Evolutionary conservation across 1,284 basidiomycete species (phyloP).

Genomic region (Trametes pubescens): DNA sequence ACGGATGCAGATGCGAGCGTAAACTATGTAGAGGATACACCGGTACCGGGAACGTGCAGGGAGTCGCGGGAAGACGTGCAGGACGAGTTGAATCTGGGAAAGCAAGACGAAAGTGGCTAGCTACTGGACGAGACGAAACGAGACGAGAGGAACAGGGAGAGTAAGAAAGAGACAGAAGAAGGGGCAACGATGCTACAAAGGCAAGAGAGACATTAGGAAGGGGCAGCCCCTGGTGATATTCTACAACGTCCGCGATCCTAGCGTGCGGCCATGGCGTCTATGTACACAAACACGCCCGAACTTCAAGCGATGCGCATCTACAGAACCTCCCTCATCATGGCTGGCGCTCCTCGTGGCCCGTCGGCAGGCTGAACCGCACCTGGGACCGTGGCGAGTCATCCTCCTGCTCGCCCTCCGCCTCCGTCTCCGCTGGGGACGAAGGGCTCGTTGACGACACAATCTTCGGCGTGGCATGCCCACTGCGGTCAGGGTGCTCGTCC

Average conservation of each 20-base stretch:
- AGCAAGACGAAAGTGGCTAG: neutral
- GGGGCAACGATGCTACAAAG: constrained; percentile 10
- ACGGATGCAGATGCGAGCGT: constrained; percentile 14
- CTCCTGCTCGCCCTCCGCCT: constrained; percentile 24
- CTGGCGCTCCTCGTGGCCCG: constrained; percentile 18
- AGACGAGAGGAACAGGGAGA: too few relatives aligned
- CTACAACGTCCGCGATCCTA: constrained; percentile 24
- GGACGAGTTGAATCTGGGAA: constrained; percentile 4
- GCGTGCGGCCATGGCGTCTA: constrained; percentile 16
- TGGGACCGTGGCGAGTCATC: constrained; percentile 35
- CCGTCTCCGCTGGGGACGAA: constrained; percentile 31
- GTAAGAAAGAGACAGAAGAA: neutral
- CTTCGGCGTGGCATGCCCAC: constrained; percentile 39
- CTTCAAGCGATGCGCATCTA: constrained; percentile 3
- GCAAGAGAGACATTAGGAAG: constrained; percentile 10
- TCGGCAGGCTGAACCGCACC: constrained; percentile 40
- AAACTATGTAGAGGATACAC: constrained; percentile 22
- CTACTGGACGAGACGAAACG: neutral
- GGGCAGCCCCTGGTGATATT: constrained; percentile 12
- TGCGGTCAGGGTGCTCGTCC: constrained; percentile 42
- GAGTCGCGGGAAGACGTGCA: neutral
- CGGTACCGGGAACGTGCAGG: constrained; percentile 22
- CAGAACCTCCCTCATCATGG: neutral
- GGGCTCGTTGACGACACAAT: constrained; percentile 34
- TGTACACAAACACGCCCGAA: constrained; percentile 2